Evolutionary conservation across 2,329 filamentous ascomycete genomes (phyloP).

Genomic region (Mollisiaceae sp.): DNA sequence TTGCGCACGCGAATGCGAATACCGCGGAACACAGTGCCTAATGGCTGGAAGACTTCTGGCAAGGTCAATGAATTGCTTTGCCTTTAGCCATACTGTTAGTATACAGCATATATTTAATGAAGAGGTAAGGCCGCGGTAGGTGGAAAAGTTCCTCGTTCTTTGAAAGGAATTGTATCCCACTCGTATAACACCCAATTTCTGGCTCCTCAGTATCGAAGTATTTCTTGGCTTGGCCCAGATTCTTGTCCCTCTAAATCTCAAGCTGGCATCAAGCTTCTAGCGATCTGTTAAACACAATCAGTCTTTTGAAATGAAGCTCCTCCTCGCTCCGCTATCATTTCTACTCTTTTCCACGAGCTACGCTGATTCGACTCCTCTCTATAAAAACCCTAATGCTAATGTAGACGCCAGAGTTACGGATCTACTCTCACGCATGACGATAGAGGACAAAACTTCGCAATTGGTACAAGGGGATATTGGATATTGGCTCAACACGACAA

Average conservation of each 20-base stretch:
- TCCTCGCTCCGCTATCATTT: neutral
- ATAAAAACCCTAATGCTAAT: conserved; percentile 20
- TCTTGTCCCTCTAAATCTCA: neutral
- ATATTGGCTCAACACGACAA: conserved; percentile 73
- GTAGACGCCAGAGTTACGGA: conserved; percentile 24
- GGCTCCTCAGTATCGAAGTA: neutral
- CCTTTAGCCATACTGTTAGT: neutral
- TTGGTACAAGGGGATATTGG: conserved; percentile 72
- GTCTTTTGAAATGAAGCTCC: neutral
- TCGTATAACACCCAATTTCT: neutral
- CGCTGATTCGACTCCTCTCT: conserved; percentile 6
- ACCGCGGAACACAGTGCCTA: neutral
- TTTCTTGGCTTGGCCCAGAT: neutral
- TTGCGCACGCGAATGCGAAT: neutral
- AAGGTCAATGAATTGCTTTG: neutral
- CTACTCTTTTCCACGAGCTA: neutral
- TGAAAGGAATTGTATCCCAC: neutral
- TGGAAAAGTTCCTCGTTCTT: neutral
- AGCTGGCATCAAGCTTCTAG: neutral
- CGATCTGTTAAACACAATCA: neutral
- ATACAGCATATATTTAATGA: neutral
- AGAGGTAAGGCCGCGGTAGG: neutral
- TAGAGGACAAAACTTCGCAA: conserved; percentile 75
- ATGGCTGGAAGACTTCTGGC: neutral
- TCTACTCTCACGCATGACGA: conserved; percentile 73